phyloP scores from a whole-genome alignment of 345 rosid genomes.

The Bretschneidera sinensis region DNA sequence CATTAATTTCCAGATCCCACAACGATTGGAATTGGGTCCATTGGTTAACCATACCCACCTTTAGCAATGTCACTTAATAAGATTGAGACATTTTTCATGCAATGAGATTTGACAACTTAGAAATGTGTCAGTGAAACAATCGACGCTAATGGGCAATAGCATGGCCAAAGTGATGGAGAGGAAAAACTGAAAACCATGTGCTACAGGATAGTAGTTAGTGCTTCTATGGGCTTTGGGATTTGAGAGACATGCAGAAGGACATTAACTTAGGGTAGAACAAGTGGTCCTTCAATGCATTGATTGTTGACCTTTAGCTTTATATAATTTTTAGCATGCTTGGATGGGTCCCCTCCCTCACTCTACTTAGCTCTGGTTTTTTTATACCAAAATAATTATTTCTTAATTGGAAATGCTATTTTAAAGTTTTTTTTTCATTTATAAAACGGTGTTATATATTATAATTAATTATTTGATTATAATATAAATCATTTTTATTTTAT shows the following conservation, averaged over 20 bases:
- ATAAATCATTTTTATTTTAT: no score
- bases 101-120: slow-evolving; percentile 7
- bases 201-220: slow-evolving; percentile 6
- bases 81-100: no score
- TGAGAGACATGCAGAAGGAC: not conserved
- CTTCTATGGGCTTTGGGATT: slow-evolving; percentile 30
- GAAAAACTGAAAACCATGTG: slow-evolving; percentile 27
- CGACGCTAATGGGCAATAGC: slow-evolving; percentile 14
- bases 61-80: not conserved
- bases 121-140: slow-evolving; percentile 7
- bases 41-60: not conserved
- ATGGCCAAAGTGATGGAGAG: not conserved
- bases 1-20: not conserved
- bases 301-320: not conserved
- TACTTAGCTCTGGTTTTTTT: no score
- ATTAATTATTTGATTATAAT: no score
- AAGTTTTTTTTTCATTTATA: no score
- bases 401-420: no score
- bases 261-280: not conserved
- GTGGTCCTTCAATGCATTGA: slow-evolving; percentile 8
- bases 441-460: no score
- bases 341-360: no score
- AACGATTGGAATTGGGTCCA: not conserved
- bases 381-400: no score
- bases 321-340: no score